phyloP scores from a whole-genome alignment of 495 filamentous ascomycete species.

The Extremus antarcticus region DNA sequence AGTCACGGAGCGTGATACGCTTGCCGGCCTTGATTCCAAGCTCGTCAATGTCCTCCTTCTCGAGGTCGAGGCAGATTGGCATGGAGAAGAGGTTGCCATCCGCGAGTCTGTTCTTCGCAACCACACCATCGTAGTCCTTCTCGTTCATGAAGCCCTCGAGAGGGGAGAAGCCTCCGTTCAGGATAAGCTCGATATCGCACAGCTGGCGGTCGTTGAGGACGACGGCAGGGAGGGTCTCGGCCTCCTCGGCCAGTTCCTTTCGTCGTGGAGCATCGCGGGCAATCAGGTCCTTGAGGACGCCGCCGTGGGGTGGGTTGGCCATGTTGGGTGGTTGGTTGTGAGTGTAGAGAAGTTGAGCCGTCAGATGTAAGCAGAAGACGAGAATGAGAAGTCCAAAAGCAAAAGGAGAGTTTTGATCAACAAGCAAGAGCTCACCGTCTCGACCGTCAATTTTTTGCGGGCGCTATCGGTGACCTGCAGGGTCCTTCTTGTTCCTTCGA shows the following conservation, averaged over 20 bases:
- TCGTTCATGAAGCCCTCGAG: slow-evolving; percentile 97
- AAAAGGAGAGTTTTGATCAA: no score
- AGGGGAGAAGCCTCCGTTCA: slow-evolving; percentile 94
- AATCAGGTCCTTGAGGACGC: slow-evolving; percentile 91
- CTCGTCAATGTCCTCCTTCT: slow-evolving; percentile 59
- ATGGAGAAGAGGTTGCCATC: slow-evolving; percentile 93
- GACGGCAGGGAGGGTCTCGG: slow-evolving; percentile 76
- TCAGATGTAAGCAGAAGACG: no score
- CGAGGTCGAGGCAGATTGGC: slow-evolving; percentile 86
- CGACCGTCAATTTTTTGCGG: no score
- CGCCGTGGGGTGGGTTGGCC: slow-evolving; percentile 86
- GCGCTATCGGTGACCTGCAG: no score
- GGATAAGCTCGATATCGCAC: slow-evolving; percentile 91
- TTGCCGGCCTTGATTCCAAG: slow-evolving; percentile 63
- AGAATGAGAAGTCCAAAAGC: no score
- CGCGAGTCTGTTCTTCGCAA: slow-evolving; percentile 70
- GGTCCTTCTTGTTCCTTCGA: no score
- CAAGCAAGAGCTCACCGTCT: no score
- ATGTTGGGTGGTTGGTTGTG: no score
- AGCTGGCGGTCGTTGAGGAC: slow-evolving; percentile 84
- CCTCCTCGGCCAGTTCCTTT: slow-evolving; percentile 64
- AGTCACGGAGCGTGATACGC: slow-evolving; percentile 80
- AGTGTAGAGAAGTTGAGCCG: no score
- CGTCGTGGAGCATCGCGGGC: slow-evolving; percentile 78
- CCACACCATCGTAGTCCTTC: slow-evolving; percentile 85